These are phyloP conservation scores for Apiospora kogelbergensis DNA, from an alignment of 2,329 filamentous ascomycete genomes.

Conservation along the genomic window DNA sequence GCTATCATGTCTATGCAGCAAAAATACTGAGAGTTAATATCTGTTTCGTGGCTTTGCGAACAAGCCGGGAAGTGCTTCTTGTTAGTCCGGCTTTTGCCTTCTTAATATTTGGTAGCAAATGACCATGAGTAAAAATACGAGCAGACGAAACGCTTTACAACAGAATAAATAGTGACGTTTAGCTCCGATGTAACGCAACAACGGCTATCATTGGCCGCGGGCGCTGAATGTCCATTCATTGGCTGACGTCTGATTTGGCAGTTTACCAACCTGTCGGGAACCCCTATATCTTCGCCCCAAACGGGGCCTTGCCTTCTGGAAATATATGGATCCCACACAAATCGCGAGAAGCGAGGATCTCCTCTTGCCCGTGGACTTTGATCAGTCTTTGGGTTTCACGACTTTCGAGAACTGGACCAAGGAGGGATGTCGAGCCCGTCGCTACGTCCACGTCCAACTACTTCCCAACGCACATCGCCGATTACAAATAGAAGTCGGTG, in stretches of 20 bases:
- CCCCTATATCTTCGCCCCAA: not conserved
- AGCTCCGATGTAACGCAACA: not conserved
- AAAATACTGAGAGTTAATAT: not conserved
- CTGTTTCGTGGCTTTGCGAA: not conserved
- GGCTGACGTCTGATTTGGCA: not conserved
- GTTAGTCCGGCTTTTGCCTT: not conserved
- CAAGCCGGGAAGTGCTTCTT: not conserved
- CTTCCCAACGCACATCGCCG: no score
- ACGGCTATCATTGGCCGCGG: not conserved
- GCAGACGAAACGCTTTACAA: not conserved
- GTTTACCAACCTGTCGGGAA: not conserved
- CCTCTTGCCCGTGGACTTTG: not conserved
- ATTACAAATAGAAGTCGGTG: not conserved
- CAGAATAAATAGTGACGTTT: not conserved
- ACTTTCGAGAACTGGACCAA: no score
- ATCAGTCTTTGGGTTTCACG: no score
- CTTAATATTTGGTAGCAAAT: not conserved
- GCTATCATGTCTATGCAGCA: not conserved
- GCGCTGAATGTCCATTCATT: not conserved
- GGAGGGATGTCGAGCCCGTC: no score
- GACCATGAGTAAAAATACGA: not conserved
- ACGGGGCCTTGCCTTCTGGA: not conserved
- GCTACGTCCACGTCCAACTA: no score
- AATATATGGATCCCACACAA: not conserved
- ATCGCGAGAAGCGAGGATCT: not conserved